A percentile compares a stretch with the other conserved stretches of the same genome.
Evolutionary conservation across 495 filamentous ascomycete genomes (phyloP).

Genomic region (Penicillium robsamsonii): DNA sequence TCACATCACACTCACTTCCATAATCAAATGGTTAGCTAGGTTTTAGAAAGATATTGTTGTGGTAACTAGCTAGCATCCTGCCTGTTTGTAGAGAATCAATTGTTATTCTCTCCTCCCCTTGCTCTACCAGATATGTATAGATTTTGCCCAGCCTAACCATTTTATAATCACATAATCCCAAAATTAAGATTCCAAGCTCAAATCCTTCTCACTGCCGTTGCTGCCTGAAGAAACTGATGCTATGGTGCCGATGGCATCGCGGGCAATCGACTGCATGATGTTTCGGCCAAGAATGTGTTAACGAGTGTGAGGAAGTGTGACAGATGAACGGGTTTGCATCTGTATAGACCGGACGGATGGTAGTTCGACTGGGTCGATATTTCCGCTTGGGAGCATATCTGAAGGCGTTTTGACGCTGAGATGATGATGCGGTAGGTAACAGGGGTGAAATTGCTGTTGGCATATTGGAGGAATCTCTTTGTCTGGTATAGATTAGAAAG

Average conservation of each 20-base stretch:
- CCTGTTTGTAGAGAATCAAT: too few relatives aligned
- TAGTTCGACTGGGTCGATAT: not conserved
- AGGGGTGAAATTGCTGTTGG: not conserved
- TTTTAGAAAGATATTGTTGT: not conserved
- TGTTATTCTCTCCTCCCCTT: too few relatives aligned
- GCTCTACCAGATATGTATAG: too few relatives aligned
- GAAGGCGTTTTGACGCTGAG: not conserved
- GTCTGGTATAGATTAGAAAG: not conserved
- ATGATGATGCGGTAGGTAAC: not conserved
- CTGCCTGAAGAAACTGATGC: not conserved
- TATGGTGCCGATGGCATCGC: not conserved
- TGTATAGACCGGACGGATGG: conserved; percentile 1
- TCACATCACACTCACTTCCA: not conserved
- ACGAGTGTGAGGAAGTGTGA: conserved; percentile 4
- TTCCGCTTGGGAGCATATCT: not conserved
- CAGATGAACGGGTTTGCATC: conserved; percentile 3
- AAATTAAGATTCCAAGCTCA: not conserved
- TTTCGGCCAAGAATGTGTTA: conserved; percentile 4
- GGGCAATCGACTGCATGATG: conserved; percentile 4
- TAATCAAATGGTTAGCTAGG: not conserved
- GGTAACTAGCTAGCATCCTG: too few relatives aligned
- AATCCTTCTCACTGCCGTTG: not conserved
- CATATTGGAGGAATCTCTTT: not conserved
- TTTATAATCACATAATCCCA: not conserved
- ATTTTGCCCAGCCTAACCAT: not conserved